Evolutionary conservation across 108 stramenopile species (phyloP).

Genomic region (Bacterosira constricta): DNA sequence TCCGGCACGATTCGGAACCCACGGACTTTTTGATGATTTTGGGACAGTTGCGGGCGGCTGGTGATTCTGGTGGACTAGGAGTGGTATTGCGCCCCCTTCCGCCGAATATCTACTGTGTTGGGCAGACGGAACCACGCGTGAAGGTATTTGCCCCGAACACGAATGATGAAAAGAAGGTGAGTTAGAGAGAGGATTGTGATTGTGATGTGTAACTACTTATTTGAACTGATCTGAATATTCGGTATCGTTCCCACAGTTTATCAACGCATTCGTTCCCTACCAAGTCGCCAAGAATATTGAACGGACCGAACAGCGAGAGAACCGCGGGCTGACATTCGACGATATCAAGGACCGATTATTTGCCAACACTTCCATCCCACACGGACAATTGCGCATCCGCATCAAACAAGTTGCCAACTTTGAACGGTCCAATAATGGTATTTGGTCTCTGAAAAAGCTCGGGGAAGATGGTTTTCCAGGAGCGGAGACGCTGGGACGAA

Average conservation of each 20-base stretch:
- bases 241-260: conserved; percentile 39
- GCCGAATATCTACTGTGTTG: conserved; percentile 71
- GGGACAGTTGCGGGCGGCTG: conserved; percentile 40
- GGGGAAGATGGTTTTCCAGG: conserved; percentile 79
- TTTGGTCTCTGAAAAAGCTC: conserved; percentile 72
- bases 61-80: conserved; percentile 49
- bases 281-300: conserved; percentile 73
- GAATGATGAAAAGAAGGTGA: conserved; percentile 74
- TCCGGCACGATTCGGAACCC: conserved; percentile 74
- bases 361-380: conserved; percentile 56
- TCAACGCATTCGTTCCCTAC: conserved; percentile 72
- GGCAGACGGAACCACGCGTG: conserved; percentile 82
- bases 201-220: neutral
- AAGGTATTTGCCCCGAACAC: conserved; percentile 81
- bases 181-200: neutral
- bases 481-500: conserved; percentile 70
- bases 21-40: conserved; percentile 91
- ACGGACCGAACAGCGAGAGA: conserved; percentile 41
- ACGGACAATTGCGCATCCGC: conserved; percentile 62
- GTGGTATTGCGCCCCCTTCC: conserved; percentile 83
- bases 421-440: conserved; percentile 69
- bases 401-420: conserved; percentile 82
- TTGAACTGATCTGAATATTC: neutral
- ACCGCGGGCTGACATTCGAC: conserved; percentile 71
- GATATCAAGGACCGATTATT: conserved; percentile 71